phyloP scores from a whole-genome alignment of 169 alveolate species.

The Plasmodium gonderi region DNA sequence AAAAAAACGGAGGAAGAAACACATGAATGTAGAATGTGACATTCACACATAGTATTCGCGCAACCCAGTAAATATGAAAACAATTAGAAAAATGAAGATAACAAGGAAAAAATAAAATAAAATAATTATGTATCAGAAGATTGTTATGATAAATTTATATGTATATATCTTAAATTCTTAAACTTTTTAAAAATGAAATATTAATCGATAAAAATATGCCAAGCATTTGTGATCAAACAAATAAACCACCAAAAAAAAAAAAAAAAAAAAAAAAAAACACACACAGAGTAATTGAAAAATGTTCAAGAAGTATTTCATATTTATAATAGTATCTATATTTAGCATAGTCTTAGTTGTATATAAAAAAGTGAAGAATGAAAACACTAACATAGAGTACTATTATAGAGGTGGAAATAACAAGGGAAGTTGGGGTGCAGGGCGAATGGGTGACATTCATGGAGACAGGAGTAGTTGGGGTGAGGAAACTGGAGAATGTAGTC shows the following conservation, averaged over 20 bases:
- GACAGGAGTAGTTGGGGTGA: background rate
- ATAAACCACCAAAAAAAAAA: background rate
- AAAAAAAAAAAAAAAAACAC: background rate
- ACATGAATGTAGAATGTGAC: background rate
- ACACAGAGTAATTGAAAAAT: constrained; percentile 13
- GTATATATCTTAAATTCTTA: background rate
- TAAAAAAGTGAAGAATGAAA: constrained; percentile 2
- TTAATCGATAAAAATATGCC: background rate
- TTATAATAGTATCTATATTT: constrained; percentile 38
- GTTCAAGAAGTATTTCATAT: constrained; percentile 37
- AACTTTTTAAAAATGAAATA: background rate
- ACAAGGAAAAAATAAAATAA: background rate
- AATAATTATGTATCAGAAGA: background rate
- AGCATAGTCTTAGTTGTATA: constrained; percentile 48
- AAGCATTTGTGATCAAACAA: background rate
- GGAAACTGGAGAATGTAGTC: background rate
- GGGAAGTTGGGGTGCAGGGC: background rate
- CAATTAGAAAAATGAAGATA: background rate
- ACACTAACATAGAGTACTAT: background rate
- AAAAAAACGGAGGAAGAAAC: background rate
- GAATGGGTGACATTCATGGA: background rate
- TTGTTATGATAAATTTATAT: background rate
- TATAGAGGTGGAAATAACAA: background rate
- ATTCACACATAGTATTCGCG: background rate
- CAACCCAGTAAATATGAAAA: background rate